Evolutionary conservation across 495 filamentous ascomycete species (phyloP), one percentile per base, ranked within the genome.

Genomic region (Amphirosellinia nigrospora): DNA sequence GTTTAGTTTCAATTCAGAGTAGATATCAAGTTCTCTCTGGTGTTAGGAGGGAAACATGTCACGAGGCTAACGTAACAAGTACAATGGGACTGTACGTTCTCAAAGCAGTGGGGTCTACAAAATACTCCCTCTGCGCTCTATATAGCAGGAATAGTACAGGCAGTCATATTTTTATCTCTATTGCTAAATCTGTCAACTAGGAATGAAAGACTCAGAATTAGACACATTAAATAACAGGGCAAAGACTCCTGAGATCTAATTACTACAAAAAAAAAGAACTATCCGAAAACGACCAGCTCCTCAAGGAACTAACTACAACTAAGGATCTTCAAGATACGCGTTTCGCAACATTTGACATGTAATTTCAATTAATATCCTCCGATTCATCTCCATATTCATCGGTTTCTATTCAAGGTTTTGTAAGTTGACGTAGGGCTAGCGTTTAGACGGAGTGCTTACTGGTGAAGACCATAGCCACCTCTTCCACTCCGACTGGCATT

Each of bases 381-480:
- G 11, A 8, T 13, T 43, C 39, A 2, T 43, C 10, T 43, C 7
- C 39, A 15, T 43, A 43, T 13, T 43, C 39, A 15, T 43, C 39
- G 39, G 71, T 10, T 56, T 56, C 52, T 56, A 10, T 56, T 56
- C 23, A 56, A 56, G 26, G 52, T 56, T 56, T 32, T 28, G 52
- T 56, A 32, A 56, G 15, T 56, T 56, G 23, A 56, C 28, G 52
- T 56, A 56, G 11, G 52, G 52, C 52, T 5, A 32, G 52, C 23
- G 23, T 32, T 28, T 15, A 50, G 52, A 56, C 23, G 52, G 52
- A 56, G 52, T 56, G 28, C 52, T 56, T 56, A 56, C 52, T 56
- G 52, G 52, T 56, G 52, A 34, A 56, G 52, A 56, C n/a, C 52
- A 56, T 56, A 32, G 52, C 52, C 52, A 56, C 52, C 52, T 56